These are phyloP conservation scores for Bryoerythrophyllum caledonicum DNA, from an alignment of 225 moss, liverwort and hornwort genomes.

Conservation along the genomic window DNA sequence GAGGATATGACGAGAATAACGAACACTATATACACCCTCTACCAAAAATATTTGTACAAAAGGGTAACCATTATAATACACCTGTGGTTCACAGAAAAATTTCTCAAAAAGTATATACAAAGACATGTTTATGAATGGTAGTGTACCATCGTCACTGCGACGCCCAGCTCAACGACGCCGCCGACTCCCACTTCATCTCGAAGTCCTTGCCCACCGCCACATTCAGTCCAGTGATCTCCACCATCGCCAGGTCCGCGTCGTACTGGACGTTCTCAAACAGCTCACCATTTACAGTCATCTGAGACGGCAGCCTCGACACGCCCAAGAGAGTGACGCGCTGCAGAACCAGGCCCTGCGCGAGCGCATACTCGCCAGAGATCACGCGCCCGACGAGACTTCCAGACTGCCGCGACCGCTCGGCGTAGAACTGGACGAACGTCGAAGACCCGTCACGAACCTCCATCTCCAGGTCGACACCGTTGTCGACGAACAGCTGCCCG, in stretches of 20 bases:
- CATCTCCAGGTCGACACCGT: conserved; percentile 63
- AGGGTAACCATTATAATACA: conserved; percentile 5
- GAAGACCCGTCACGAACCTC: conserved; percentile 42
- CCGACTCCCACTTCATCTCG: conserved; percentile 45
- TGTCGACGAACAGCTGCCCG: conserved; percentile 69
- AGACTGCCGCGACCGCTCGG: conserved; percentile 7
- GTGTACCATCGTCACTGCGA: conserved; percentile 19
- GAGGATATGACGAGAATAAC: neutral
- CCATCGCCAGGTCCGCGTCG: conserved; percentile 14
- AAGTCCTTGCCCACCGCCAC: conserved; percentile 50
- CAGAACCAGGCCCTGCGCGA: conserved; percentile 26
- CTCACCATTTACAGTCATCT: conserved; percentile 29
- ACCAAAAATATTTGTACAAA: conserved; percentile 35
- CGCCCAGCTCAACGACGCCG: conserved; percentile 25
- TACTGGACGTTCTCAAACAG: conserved; percentile 29
- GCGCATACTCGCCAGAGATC: conserved; percentile 46
- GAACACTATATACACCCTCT: conserved; percentile 8
- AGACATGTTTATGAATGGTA: neutral
- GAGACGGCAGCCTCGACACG: conserved; percentile 21
- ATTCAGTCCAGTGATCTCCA: conserved; percentile 35
- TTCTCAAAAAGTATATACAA: conserved; percentile 31
- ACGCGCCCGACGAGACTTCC: conserved; percentile 41
- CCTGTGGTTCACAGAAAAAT: conserved; percentile 13
- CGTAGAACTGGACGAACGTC: conserved; percentile 50
- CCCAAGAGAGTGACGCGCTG: conserved; percentile 52